These are phyloP conservation scores for Sarocladiaceae sp. DNA, from an alignment of 2,329 filamentous ascomycete genomes.

Conservation along the genomic window DNA sequence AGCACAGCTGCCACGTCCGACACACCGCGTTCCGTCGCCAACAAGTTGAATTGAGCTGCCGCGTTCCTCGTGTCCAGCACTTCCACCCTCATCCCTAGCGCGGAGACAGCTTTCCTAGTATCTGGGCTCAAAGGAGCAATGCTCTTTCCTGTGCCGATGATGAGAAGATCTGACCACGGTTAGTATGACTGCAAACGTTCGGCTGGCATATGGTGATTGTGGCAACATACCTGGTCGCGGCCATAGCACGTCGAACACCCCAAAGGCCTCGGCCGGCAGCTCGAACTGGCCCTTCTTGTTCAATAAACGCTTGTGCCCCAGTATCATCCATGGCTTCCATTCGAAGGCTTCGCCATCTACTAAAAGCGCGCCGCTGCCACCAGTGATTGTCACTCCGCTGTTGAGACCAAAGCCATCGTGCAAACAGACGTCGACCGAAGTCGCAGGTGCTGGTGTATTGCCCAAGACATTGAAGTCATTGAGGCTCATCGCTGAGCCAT, in stretches of 20 bases:
- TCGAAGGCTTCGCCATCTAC: conserved; percentile 82
- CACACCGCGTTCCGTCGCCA: conserved; percentile 90
- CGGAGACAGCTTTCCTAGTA: conserved; percentile 67
- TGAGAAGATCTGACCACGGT: conserved; percentile 64
- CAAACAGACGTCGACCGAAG: conserved; percentile 77
- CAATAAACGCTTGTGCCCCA: conserved; percentile 45
- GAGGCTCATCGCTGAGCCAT: conserved; percentile 57
- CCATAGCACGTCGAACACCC: conserved; percentile 73
- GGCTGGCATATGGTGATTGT: too few relatives aligned
- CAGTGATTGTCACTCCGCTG: conserved; percentile 68
- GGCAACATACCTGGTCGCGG: conserved; percentile 80
- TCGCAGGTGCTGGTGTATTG: conserved; percentile 71
- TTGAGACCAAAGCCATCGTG: conserved; percentile 82
- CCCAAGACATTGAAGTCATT: conserved; percentile 73
- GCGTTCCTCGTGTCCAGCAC: conserved; percentile 91
- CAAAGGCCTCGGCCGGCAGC: conserved; percentile 65
- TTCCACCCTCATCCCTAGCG: conserved; percentile 80
- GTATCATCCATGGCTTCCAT: conserved; percentile 76
- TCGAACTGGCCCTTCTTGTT: conserved; percentile 83
- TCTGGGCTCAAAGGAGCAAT: conserved; percentile 74
- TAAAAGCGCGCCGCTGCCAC: conserved; percentile 70
- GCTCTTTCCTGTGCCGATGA: conserved; percentile 77
- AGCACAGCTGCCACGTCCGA: conserved; percentile 81
- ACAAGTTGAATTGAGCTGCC: conserved; percentile 86
- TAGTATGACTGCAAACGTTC: too few relatives aligned